Evolutionary conservation across 345 rosid genomes (phyloP), one percentile per base, ranked within the genome.

Genomic region (Carallia pectinifolia): DNA sequence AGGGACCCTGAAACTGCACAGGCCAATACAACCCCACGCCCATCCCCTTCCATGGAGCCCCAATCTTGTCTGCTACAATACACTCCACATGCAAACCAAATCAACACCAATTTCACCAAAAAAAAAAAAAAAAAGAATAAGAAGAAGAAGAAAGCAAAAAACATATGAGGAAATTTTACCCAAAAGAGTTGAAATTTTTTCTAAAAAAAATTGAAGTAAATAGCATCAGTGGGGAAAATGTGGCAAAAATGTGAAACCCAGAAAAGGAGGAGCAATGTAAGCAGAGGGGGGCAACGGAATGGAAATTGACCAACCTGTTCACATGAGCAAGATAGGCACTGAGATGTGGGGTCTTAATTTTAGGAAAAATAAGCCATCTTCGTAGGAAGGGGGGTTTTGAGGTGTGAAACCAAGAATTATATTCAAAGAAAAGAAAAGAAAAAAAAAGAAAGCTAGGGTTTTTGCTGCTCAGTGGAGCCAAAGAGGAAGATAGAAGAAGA

Each of bases 1-100:
- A 95, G 94, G 86, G 90, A 73, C 81, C 99, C 97, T 58, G 94
- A 90, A 82, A 90, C 82, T 53, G 84, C 77, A 74, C 97, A 92
- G 66, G 97, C 88, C 79, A 95, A 71, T 50, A 83, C 79, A 75
- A 85, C 70, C 77, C 77, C 83, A 63, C 76, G 85, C 69, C 84
- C 89, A 66, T 89, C 89, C 79, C 89, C 88, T 84, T 88, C 93
- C 99, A 94, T 94, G 84, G 86, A 84, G 50, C 77, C 71, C 87
- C 77, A 76, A 76, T 77, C 75, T 76, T 77, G 74, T 86, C 96
- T 90, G 65, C 53, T 73, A 73, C 69, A 54, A 23, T 29, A 34
- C 7, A 44, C 50, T 16, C 64, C 33, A 71, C 85, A 69, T 64
- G 75, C 81, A 86, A 12, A 44, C 53, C 79, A 19, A 71, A 71